These are phyloP conservation scores for Hyaloscypha variabilis DNA, from an alignment of 495 filamentous ascomycete genomes.

Conservation along the genomic window DNA sequence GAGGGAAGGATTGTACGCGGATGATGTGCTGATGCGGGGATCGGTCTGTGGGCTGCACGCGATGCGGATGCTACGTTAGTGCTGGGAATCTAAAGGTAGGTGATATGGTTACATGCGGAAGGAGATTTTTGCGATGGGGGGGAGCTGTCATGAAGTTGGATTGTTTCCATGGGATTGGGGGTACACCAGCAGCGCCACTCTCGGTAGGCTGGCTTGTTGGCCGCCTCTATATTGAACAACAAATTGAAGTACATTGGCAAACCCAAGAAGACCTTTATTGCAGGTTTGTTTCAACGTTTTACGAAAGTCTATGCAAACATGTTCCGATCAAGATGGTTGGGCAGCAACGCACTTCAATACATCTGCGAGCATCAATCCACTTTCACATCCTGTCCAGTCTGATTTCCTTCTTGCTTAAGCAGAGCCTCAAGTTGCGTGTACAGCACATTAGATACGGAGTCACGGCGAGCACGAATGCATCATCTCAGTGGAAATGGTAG, in stretches of 20 bases:
- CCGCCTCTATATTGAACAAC: not conserved
- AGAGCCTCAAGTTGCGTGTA: constrained; percentile 5
- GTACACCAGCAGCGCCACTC: not conserved
- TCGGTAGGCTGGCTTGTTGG: not conserved
- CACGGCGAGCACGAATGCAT: not conserved
- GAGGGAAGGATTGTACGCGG: not conserved
- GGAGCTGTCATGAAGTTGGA: not conserved
- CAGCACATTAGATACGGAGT: not conserved
- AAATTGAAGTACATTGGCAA: too few relatives aligned
- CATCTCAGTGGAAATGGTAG: not conserved
- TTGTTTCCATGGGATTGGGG: not conserved
- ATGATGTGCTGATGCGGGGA: not conserved
- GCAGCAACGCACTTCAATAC: not conserved
- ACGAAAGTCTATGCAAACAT: not conserved
- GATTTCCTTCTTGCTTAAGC: not conserved
- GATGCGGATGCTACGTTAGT: constrained; percentile 4
- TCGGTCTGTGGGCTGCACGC: not conserved
- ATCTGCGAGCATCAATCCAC: not conserved
- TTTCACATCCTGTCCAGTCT: not conserved
- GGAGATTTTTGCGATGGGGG: not conserved
- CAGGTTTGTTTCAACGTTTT: not conserved
- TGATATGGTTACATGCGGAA: not conserved
- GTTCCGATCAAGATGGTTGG: not conserved
- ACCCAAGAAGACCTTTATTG: not conserved
- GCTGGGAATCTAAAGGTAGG: not conserved